Evolutionary conservation across 495 filamentous ascomycete species (phyloP), one percentile per base, ranked within the genome.

Genomic region (Amniculicola lignicola): DNA sequence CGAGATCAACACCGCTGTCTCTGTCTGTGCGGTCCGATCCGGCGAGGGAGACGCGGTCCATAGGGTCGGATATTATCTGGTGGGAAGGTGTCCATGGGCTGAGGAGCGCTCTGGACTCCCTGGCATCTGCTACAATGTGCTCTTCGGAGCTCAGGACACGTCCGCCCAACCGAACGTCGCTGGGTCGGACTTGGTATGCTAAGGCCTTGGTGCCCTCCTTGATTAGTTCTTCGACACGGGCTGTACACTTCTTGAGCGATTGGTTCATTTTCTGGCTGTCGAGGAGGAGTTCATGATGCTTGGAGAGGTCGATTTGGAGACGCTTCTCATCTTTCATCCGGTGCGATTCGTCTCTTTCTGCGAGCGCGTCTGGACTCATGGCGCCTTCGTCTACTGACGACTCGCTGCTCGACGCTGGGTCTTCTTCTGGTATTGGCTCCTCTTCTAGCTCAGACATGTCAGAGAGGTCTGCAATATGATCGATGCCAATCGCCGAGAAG

Each of bases 211-310:
- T 87, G 22, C 85, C 92, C 49, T 96, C 89, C 27, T 77, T 83
- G 62, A 99, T 95, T 31, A 99, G 76, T 54, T 87, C 84, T 61
- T 99, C 93, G 0, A 90, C 90, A 79, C 87, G 88, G 19, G 79
- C 80, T 19, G 95, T 75, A 67, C 93, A 99, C 23, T 89, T 79
- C 66, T 88, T 91, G 2, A 99, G 75, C 63, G 87, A 92, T 62
- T 93, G 87, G 67, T 97, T 97, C 73, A 97, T 88, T 69, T 87
- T 92, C 64, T 95, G 88, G 51, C 85, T 90, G 68, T 95, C 90
- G 19, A 87, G 71, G 3, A 98, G 79, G 1, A 97, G 74, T 61
- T 91, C 85, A 54, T 90, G 88, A 65, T 99, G 93, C 64, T 89
- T 89, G 4, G 84, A 79, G 11, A 99, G 78, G 69, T 99, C 93